phyloP scores from a whole-genome alignment of 2,329 filamentous ascomycete genomes.

The Cladobotryum protrusum region DNA sequence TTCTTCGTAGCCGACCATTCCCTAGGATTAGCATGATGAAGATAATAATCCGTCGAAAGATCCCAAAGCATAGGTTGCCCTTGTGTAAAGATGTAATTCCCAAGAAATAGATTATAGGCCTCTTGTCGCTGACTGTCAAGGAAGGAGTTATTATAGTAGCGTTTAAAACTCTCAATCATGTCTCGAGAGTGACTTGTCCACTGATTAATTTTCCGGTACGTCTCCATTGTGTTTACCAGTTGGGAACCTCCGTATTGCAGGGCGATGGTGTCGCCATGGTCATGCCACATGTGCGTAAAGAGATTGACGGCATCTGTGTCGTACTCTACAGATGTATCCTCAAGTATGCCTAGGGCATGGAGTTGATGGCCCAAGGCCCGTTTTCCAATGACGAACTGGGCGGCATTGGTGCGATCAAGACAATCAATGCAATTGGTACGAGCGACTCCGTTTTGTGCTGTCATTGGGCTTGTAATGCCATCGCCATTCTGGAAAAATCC shows the following conservation, averaged over 20 bases:
- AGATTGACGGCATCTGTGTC: slow-evolving; percentile 94
- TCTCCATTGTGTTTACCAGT: slow-evolving; percentile 98
- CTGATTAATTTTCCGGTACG: slow-evolving; percentile 97
- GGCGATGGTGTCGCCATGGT: slow-evolving; percentile 95
- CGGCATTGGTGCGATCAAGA: slow-evolving; percentile 91
- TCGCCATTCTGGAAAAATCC: slow-evolving; percentile 95
- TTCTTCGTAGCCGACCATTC: slow-evolving; percentile 57
- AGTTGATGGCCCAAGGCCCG: slow-evolving; percentile 86
- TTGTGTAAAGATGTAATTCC: slow-evolving; percentile 84
- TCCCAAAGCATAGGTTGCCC: slow-evolving; percentile 97
- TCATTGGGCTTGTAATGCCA: slow-evolving; percentile 51
- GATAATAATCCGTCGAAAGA: slow-evolving; percentile 86
- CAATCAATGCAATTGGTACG: slow-evolving; percentile 98
- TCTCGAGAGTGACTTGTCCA: slow-evolving; percentile 97
- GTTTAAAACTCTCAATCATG: slow-evolving; percentile 98
- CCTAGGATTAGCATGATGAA: slow-evolving; percentile 82
- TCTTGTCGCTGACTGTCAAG: slow-evolving; percentile 96
- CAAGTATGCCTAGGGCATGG: slow-evolving; percentile 82
- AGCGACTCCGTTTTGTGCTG: slow-evolving; percentile 85
- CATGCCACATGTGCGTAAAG: slow-evolving; percentile 97
- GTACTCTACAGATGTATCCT: slow-evolving; percentile 73
- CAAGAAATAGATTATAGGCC: slow-evolving; percentile 94
- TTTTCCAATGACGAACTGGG: slow-evolving; percentile 96
- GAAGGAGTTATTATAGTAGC: slow-evolving; percentile 98
- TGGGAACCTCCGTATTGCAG: slow-evolving; percentile 97